Conservation (phyloP, 164 flowering plant species). For the Nymphaea colorata region DNA sequence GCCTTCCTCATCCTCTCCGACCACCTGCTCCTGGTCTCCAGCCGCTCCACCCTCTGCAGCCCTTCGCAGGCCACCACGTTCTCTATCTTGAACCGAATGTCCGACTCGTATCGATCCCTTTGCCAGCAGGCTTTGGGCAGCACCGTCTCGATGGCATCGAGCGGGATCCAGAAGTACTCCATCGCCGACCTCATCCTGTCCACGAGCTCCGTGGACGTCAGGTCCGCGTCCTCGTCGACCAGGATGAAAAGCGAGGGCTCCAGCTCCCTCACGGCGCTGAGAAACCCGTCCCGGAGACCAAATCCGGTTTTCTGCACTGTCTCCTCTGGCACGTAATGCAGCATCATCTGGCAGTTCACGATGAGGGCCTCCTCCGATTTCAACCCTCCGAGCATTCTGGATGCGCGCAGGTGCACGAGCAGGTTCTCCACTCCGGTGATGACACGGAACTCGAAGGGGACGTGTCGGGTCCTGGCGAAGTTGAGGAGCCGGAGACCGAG, state of each 20-base stretch:
- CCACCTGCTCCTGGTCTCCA: slow-evolving; percentile 64
- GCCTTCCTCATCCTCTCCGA: slow-evolving; percentile 69
- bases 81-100: slow-evolving; percentile 79
- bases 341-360: slow-evolving; percentile 81
- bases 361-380: slow-evolving; percentile 44
- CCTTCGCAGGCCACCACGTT: slow-evolving; percentile 78
- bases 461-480: slow-evolving; percentile 64
- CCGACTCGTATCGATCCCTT: slow-evolving; percentile 79
- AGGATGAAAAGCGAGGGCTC: slow-evolving; percentile 58
- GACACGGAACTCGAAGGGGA: slow-evolving; percentile 54
- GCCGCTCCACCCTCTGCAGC: slow-evolving; percentile 57
- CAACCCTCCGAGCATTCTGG: slow-evolving; percentile 7
- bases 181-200: slow-evolving; percentile 66
- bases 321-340: slow-evolving; percentile 69
- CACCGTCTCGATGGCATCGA: slow-evolving; percentile 70
- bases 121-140: slow-evolving; percentile 57
- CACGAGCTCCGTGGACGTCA: slow-evolving; percentile 52
- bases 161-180: slow-evolving; percentile 83
- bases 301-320: slow-evolving; percentile 9
- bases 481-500: slow-evolving; percentile 50
- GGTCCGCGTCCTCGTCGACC: slow-evolving; percentile 87
- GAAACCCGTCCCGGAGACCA: slow-evolving; percentile 37
- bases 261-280: slow-evolving; percentile 40
- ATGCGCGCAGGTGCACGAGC: slow-evolving; percentile 42
- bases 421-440: slow-evolving; percentile 38